Base-by-base conservation (phyloP, 2,329 filamentous ascomycete species). In the Aureobasidium sp. region DNA sequence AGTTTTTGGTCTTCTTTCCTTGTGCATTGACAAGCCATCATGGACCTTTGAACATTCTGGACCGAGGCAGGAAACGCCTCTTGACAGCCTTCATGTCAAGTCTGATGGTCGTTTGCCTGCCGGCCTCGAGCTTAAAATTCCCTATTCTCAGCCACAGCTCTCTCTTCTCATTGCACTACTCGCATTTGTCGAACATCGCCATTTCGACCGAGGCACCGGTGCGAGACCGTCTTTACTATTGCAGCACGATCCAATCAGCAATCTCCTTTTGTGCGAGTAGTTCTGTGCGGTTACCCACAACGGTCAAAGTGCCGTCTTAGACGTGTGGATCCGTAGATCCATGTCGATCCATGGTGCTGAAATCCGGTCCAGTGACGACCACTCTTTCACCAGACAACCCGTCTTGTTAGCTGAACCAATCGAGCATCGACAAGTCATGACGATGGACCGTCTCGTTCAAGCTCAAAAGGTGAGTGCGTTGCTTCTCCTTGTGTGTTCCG, bases 301-400 rank as follows among this genome's bases (percentile, higher is more conserved):
- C 24, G 53, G 40, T n/a, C 40, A 45, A 22, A 27, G 29, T 57
- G 39, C 29, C 53, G 53, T 11, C 27, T 56, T 56, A 24, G 15
- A 42, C 24, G 19, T 42, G 53, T 45, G 24, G 53, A 57, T 57
- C 53, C 31, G 53, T 27, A 57, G 53, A 57, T 57, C 53, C 40
- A 35, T 35, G 53, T 33, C 40, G 53, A 57, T 57, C 53, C 40
- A 57, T 45, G 53, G 35, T 42, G 1, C 24, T 19, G 15, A 42
- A 54, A 42, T 54, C 17, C 50, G 50, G 50, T 54, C 15, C 50
- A 57, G 39, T 45, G 27, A 45, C 29, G 53, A 57, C 39, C 27
- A 45, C 5, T 29, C 53, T 45, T 33, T 22, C 7, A 57, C 53
- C 40, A 57, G 8, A 56, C 24, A 31, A 22, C 39, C 52, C 39